Evolutionary conservation across 2,329 filamentous ascomycete species (phyloP), one percentile per base, ranked within the genome.

Genomic region (Talaromyces verruculosus): DNA sequence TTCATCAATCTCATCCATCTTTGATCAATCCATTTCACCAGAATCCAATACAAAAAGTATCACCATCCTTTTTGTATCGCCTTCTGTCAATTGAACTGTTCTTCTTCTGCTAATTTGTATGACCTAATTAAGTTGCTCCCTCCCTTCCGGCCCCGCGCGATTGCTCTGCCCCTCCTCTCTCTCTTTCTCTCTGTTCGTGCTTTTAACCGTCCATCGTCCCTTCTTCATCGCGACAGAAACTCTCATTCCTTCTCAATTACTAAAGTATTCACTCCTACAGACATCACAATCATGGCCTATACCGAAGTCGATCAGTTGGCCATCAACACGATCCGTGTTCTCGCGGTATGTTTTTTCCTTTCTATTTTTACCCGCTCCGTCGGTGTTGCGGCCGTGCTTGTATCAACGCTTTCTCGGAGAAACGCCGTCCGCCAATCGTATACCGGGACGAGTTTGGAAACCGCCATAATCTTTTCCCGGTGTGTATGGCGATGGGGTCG

Each of bases 301-400:
- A 86, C 87, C 80, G 91, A 98, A 77, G 81, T 89, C 78, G 95
- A 99, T 82, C 85, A 90, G 86, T 88, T 93, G 83, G 91, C 92
- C 78, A 92, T 99, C 85, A 98, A 98, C 90, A 97, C 94, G 82
- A 98, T 99, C 85, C 92, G 95, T 81, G 83, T 92, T 79, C 88
- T 99, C 75, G 93, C 95, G 80, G 95, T 98, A 90, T 82, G 93
- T 89, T 49, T 35, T 49, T 47, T 28, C 13, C 57, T 15, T 49
- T 22, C 19, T 58, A 49, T 28, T 47, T 64, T 63, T 35, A 41
- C 60, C 47, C 37, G 41, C 59, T 63, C 47, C 47, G 25, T 45
- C 57, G 45, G 61, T 25, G 33, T 45, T 49, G 55, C 15, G 17
- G 41, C 43, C 43, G 51, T 49, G 37, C 25, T 59, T 41, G 35